phyloP scores from a whole-genome alignment of 768 basidiomycete species.

The Tylopilus sp. region DNA sequence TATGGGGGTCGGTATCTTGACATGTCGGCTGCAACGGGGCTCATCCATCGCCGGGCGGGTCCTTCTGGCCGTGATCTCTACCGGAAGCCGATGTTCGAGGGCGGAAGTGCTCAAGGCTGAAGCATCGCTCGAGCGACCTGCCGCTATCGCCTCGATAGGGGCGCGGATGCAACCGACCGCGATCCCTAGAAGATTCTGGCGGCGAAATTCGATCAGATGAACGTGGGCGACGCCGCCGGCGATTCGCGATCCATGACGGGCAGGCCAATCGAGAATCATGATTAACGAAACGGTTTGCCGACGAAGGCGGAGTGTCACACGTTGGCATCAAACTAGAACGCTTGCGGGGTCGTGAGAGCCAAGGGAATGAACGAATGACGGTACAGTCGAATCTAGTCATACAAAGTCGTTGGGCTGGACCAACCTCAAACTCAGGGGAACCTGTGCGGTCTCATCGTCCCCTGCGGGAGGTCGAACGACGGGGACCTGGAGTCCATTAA shows the following conservation, averaged over 20 bases:
- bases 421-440: slow-evolving; percentile 31
- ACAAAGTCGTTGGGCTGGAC: slow-evolving; percentile 29
- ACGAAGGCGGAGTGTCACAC: slow-evolving; percentile 1
- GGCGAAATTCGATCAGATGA: too few relatives aligned
- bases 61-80: not conserved
- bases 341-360: too few relatives aligned
- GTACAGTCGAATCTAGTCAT: slow-evolving; percentile 4
- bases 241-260: too few relatives aligned
- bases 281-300: not conserved
- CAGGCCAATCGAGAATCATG: not conserved
- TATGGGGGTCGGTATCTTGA: slow-evolving; percentile 12
- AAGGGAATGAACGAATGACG: not conserved
- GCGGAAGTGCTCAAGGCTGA: too few relatives aligned
- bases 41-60: not conserved
- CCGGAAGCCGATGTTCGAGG: not conserved
- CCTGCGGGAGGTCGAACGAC: slow-evolving; percentile 35
- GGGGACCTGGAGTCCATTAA: slow-evolving; percentile 35
- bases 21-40: not conserved
- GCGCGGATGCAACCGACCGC: not conserved
- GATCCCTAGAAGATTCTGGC: not conserved
- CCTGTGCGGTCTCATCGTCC: slow-evolving; percentile 31
- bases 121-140: too few relatives aligned
- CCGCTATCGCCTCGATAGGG: not conserved
- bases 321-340: not conserved
- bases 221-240: not conserved